Base-by-base conservation (phyloP, 805 yeast genomes). In the Kodamaea neixiangensis region DNA sequence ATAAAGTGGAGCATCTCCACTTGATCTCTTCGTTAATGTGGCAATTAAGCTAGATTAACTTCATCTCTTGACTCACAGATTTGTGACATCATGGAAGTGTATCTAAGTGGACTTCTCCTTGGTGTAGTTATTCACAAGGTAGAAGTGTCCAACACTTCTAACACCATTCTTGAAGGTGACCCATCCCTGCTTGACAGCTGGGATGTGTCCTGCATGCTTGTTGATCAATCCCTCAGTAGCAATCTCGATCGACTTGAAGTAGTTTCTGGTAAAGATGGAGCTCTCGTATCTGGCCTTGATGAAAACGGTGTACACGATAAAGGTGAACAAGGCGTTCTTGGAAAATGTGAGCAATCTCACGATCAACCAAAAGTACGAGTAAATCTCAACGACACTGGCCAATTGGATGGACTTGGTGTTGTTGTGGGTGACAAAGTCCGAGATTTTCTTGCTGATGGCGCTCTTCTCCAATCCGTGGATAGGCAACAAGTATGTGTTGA, bases 201-300 rank as follows among this genome's bases (percentile, higher is more conserved):
- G 76, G 44, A 60, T 52, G 38, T 60, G 59, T 5, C 61, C 49
- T n/a, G 48, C 53, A n/a, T 52, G 40, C 21, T 58, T 52, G 61
- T 62, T 65, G 47, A 71, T 67, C 14, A 58, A 44, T n/a, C 61
- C 60, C 50, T 73, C 77, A 48, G 69, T 55, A 48, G 59, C 61
- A 44, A 87, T 84, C 67, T 88, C 96, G 73, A 86, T 73, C 47
- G 77, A 73, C 71, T 86, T 83, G 64, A 89, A 74, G 29, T 82
- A 83, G 55, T 79, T 73, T 69, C 89, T 85, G 50, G 90, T 86
- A 72, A 83, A 84, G 25, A 81, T 73, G 2, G 94, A 86, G 58
- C 82, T 83, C 64, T 89, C 96, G 64, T 76, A 88, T 68, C 96
- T 82, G 51, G 86, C 67, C 68, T 88, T 88, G 68, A 90, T 76